Percentiles rank a stretch among this genome's conserved stretches.
phyloP scores from a whole-genome alignment of 192 early-diverging fungal genomes.

The Entomortierella chlamydospora region DNA sequence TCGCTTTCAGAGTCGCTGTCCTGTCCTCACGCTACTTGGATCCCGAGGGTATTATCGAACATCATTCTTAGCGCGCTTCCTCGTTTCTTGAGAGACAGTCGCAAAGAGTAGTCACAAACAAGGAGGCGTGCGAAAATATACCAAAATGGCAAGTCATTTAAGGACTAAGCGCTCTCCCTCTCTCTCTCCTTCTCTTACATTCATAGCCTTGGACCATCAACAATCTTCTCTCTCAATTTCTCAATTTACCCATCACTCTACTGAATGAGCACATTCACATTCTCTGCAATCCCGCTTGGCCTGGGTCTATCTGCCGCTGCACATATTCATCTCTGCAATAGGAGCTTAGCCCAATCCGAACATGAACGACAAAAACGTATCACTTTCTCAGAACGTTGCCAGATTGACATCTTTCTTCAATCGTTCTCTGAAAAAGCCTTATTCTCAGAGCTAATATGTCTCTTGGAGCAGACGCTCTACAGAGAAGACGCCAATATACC shows the following conservation, averaged over 20 bases:
- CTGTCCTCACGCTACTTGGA: too few relatives aligned
- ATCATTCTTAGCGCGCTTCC: too few relatives aligned
- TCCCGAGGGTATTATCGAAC: too few relatives aligned
- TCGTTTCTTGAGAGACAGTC: too few relatives aligned
- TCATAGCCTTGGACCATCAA: too few relatives aligned
- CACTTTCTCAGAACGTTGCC: slow-evolving; percentile 1
- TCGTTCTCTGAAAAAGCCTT: slow-evolving; percentile 15
- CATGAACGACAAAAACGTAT: background rate
- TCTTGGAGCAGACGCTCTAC: slow-evolving; percentile 10
- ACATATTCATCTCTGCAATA: slow-evolving; percentile 19
- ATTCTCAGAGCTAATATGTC: slow-evolving; percentile 12
- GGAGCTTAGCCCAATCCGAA: slow-evolving; percentile 11
- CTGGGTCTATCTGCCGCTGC: slow-evolving; percentile 20
- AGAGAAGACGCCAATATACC: background rate
- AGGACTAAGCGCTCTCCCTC: background rate
- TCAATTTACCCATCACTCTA: background rate
- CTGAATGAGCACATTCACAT: background rate
- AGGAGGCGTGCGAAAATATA: background rate
- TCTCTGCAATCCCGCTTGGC: slow-evolving; percentile 14
- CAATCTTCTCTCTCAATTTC: too few relatives aligned
- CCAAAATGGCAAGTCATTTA: background rate
- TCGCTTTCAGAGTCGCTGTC: too few relatives aligned
- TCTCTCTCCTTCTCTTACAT: background rate
- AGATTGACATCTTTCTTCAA: slow-evolving; percentile 9
- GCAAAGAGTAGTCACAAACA: background rate